Conservation (phyloP, 192 early-diverging fungal species). For the Funneliformis mosseae region DNA sequence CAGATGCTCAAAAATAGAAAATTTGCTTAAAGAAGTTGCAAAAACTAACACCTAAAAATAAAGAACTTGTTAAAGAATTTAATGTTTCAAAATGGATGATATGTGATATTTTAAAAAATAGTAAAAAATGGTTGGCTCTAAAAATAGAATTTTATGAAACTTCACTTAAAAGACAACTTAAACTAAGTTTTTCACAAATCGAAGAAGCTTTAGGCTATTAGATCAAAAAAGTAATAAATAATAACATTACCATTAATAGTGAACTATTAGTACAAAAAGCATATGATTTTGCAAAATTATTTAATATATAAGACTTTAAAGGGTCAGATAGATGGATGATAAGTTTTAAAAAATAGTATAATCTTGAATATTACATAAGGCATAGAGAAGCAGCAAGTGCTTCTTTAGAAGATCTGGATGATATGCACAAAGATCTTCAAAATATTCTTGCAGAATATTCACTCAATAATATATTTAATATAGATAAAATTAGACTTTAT, state of each 20-base stretch:
- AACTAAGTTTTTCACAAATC: neutral
- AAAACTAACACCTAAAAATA: neutral
- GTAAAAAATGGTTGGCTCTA: neutral
- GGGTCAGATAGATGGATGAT: neutral
- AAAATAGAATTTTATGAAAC: neutral
- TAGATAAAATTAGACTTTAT: slow-evolving; percentile 12
- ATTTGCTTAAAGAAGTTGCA: neutral
- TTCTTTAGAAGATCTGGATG: neutral
- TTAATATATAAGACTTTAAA: neutral
- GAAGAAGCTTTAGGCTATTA: neutral
- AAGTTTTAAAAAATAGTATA: neutral
- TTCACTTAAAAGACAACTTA: neutral
- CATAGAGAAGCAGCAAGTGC: slow-evolving; percentile 5
- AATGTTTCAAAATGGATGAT: neutral
- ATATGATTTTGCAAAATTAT: neutral
- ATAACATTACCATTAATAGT: neutral
- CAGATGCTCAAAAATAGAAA: neutral
- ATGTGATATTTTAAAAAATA: slow-evolving; percentile 6
- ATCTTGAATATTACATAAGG: neutral
- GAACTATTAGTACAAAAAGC: slow-evolving; percentile 2
- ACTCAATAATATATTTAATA: neutral
- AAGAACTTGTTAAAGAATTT: neutral
- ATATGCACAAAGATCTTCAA: neutral
- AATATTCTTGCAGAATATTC: neutral
- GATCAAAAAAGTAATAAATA: neutral